Evolutionary conservation across 805 yeast genomes (phyloP).

Genomic region (Kodamaea laetipori): DNA sequence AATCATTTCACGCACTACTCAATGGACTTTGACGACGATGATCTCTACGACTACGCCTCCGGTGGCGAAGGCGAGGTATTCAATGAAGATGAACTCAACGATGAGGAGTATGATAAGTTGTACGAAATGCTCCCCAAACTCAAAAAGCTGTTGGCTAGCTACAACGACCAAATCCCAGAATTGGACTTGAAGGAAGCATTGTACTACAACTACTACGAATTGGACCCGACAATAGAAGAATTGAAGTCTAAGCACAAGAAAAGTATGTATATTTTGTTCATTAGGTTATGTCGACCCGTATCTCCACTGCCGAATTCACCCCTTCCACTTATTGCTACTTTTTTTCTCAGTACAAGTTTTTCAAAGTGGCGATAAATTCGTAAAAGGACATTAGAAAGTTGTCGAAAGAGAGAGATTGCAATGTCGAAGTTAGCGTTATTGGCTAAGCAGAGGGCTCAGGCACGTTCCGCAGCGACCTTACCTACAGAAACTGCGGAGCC

Average conservation of each 20-base stretch:
- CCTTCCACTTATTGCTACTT: neutral
- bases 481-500: neutral
- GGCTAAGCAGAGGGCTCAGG: constrained; percentile 24
- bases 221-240: constrained; percentile 53
- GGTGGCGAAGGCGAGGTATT: constrained; percentile 32
- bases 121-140: constrained; percentile 46
- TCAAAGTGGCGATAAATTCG: constrained; percentile 2
- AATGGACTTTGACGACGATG: constrained; percentile 26
- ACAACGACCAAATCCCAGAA: constrained; percentile 49
- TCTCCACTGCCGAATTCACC: neutral
- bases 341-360: constrained; percentile 6
- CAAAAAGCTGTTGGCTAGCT: constrained; percentile 37
- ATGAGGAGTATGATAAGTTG: constrained; percentile 46
- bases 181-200: constrained; percentile 56
- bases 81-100: constrained; percentile 38
- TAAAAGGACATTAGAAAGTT: neutral
- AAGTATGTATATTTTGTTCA: constrained; percentile 47
- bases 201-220: constrained; percentile 59
- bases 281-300: neutral
- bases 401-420: neutral
- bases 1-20: neutral
- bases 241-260: constrained; percentile 38
- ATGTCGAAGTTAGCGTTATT: constrained; percentile 29
- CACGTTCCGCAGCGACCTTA: constrained; percentile 3
- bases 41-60: constrained; percentile 27